Conservation (phyloP, 257 asterid species). For the Linaria vulgaris region DNA sequence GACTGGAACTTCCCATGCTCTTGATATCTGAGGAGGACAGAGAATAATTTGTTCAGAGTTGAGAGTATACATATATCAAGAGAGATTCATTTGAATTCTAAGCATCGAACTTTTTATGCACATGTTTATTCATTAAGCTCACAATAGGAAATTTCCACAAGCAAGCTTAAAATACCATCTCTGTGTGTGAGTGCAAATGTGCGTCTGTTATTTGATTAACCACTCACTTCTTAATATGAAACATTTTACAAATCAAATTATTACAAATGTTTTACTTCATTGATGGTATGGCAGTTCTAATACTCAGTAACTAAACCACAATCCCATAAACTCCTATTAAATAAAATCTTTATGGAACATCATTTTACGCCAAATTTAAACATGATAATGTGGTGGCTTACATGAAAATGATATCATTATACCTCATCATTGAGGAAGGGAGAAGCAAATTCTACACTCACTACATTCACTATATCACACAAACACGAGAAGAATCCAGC, state of each 20-base stretch:
- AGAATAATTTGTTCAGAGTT: conserved; percentile 17
- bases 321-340: not conserved
- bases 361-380: not conserved
- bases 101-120: not conserved
- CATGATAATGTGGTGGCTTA: not conserved
- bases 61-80: not conserved
- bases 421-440: not conserved
- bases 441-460: not conserved
- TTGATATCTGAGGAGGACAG: conserved; percentile 54
- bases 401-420: not conserved
- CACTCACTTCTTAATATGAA: not conserved
- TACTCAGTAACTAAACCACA: not conserved
- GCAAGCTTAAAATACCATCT: conserved; percentile 18
- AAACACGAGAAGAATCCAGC: too few species aligned
- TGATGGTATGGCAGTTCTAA: not conserved
- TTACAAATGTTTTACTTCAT: not conserved
- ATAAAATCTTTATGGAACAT: not conserved
- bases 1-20: conserved; percentile 80
- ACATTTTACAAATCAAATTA: not conserved
- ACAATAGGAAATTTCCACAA: not conserved
- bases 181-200: not conserved
- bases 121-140: not conserved
- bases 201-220: too few species aligned
- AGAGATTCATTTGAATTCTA: not conserved
- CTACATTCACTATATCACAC: too few species aligned